phyloP scores from a whole-genome alignment of 2,329 filamentous ascomycete species.

The Penicillium janthinellum region DNA sequence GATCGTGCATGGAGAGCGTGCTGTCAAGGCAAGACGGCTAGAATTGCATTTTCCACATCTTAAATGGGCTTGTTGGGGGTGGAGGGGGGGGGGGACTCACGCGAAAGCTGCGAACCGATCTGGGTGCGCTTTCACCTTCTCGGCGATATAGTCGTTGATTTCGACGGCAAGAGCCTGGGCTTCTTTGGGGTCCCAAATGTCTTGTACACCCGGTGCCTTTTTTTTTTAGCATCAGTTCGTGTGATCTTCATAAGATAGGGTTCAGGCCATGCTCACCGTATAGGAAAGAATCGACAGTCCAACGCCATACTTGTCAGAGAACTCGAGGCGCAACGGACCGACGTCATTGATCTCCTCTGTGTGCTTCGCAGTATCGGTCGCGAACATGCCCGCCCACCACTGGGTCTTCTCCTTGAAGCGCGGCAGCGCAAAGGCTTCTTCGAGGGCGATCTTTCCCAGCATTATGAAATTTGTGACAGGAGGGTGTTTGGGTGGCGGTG shows the following conservation, averaged over 20 bases:
- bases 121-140: conserved; percentile 44
- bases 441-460: conserved; percentile 63
- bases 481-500: neutral
- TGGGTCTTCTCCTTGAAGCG: conserved; percentile 59
- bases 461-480: conserved; percentile 39
- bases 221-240: too few species aligned
- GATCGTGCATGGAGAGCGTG: conserved; percentile 46
- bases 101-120: conserved; percentile 51
- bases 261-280: conserved; percentile 32
- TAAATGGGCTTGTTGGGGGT: neutral
- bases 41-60: neutral
- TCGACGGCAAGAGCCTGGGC: conserved; percentile 49
- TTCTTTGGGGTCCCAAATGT: conserved; percentile 48
- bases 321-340: conserved; percentile 45
- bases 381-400: conserved; percentile 65
- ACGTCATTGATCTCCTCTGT: conserved; percentile 58
- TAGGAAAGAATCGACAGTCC: conserved; percentile 53
- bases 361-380: conserved; percentile 61
- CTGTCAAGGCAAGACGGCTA: conserved; percentile 11
- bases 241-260: too few species aligned
- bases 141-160: conserved; percentile 52
- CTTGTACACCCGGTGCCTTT: conserved; percentile 49
- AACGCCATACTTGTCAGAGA: conserved; percentile 50
- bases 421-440: conserved; percentile 64
- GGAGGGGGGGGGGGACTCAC: conserved; percentile 15